Evolutionary conservation across 345 rosid genomes (phyloP).

Genomic region (Eucalyptus erythrocorys): DNA sequence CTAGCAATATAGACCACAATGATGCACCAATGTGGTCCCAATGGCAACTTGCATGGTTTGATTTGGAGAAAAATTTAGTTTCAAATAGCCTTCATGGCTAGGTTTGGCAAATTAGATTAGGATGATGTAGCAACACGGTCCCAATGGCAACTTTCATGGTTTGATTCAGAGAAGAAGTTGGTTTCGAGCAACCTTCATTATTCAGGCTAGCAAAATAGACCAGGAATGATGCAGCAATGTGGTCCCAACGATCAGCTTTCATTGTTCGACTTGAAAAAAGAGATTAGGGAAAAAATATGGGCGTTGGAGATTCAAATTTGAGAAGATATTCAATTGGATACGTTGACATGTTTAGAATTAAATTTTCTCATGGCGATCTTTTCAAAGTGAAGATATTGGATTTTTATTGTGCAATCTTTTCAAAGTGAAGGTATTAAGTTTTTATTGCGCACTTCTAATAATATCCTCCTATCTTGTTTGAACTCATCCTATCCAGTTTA

Average conservation of each 20-base stretch:
- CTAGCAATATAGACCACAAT: too few species aligned
- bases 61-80: too few species aligned
- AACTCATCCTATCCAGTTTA: neutral
- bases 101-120: too few species aligned
- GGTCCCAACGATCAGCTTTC: neutral
- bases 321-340: neutral
- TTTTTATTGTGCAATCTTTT: too few species aligned
- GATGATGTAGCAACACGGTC: too few species aligned
- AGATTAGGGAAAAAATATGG: neutral
- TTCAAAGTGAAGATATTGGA: too few species aligned
- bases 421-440: neutral
- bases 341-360: rapidly evolving
- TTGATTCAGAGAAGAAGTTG: too few species aligned
- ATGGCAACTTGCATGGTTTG: too few species aligned
- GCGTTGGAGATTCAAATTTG: neutral
- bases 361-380: neutral
- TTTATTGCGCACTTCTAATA: too few species aligned
- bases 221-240: neutral
- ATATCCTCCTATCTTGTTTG: neutral
- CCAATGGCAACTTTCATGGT: too few species aligned
- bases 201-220: neutral
- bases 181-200: neutral
- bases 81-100: too few species aligned
- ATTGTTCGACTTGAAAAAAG: neutral
- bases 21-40: too few species aligned